Evolutionary conservation across 164 flowering plant genomes (phyloP).

Genomic region (Aristolochia californica): DNA sequence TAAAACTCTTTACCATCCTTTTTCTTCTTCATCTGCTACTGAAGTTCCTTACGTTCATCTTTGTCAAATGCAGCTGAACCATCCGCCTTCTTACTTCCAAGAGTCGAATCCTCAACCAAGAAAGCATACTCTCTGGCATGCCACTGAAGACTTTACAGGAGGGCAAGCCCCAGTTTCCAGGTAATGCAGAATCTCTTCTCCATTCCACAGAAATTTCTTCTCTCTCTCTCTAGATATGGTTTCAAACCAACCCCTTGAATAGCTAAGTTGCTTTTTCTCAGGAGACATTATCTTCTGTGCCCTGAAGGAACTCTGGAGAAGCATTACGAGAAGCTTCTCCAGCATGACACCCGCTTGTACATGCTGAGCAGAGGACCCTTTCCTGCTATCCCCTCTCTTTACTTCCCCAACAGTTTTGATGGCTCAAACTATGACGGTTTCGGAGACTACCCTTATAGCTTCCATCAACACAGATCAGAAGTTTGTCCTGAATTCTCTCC

Average conservation of each 20-base stretch:
- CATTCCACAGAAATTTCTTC: not conserved
- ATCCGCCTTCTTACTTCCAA: conserved; percentile 62
- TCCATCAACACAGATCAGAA: too few species aligned
- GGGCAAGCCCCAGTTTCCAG: conserved; percentile 62
- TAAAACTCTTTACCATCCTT: too few species aligned
- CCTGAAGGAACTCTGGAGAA: conserved; percentile 58
- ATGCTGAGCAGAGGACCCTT: conserved; percentile 38
- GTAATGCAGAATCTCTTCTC: conserved; percentile 15
- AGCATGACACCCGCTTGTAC: conserved; percentile 58
- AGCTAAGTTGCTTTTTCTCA: conserved; percentile 11
- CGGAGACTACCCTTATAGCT: too few species aligned
- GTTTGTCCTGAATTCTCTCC: too few species aligned
- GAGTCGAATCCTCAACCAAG: conserved; percentile 88
- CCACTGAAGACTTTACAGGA: conserved; percentile 68
- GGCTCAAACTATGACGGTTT: too few species aligned
- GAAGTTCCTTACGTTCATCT: too few species aligned
- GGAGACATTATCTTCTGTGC: conserved; percentile 69
- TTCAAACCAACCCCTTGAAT: too few species aligned
- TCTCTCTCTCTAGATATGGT: not conserved
- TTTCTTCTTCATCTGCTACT: too few species aligned
- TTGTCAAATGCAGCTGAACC: conserved; percentile 26
- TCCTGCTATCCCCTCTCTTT: not conserved
- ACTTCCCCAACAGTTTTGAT: too few species aligned
- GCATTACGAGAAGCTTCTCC: conserved; percentile 82
- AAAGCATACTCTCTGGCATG: conserved; percentile 84